phyloP scores from a whole-genome alignment of 2,329 filamentous ascomycete species.

The Botrytis fabae region DNA sequence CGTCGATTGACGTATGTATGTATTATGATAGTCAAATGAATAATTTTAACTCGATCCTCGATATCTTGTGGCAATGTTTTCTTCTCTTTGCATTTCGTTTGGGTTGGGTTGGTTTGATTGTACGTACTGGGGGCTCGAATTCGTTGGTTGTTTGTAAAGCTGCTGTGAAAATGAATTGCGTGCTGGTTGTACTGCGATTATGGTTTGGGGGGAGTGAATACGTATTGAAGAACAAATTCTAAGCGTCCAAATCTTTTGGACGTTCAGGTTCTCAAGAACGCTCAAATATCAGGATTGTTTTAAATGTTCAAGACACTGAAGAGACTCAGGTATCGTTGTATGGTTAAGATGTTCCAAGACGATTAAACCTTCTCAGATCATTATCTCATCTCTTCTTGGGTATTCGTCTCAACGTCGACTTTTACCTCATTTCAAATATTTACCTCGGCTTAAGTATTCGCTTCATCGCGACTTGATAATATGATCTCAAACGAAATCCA shows the following conservation, averaged over 20 bases:
- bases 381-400: background rate
- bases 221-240: background rate
- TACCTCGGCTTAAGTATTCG: background rate
- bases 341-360: background rate
- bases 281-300: background rate
- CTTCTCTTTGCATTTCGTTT: no score
- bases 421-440: background rate
- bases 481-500: background rate
- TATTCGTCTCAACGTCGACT: background rate
- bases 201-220: background rate
- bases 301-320: fast-evolving
- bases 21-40: background rate
- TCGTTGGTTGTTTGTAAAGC: background rate
- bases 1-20: background rate
- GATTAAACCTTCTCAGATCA: background rate
- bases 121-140: background rate
- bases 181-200: background rate
- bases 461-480: background rate
- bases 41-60: background rate
- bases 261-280: background rate
- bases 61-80: background rate
- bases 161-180: background rate
- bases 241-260: background rate
- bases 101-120: background rate
- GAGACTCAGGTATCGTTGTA: background rate